Evolutionary conservation across 345 rosid species (phyloP).

Genomic region (Pugionium dolabratum): DNA sequence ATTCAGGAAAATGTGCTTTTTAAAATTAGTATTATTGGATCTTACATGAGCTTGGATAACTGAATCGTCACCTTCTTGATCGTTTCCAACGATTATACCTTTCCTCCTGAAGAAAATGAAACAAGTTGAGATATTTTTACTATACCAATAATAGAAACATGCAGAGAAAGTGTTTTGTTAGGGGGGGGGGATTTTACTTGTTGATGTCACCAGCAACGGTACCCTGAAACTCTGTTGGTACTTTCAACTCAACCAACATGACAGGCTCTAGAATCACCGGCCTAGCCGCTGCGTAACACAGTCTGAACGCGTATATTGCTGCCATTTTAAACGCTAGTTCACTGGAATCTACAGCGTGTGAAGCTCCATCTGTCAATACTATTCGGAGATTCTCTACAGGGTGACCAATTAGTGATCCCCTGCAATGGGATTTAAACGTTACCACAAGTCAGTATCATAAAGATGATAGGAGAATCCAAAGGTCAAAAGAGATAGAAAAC

Average conservation of each 20-base stretch:
- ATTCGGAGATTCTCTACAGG: conserved; percentile 89
- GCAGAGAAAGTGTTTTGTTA: background rate
- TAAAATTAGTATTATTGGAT: background rate
- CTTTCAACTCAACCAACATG: conserved; percentile 94
- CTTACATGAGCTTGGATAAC: conserved; percentile 76
- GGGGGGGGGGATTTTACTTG: conserved; percentile 61
- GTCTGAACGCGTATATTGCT: conserved; percentile 95
- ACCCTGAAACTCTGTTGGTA: conserved; percentile 97
- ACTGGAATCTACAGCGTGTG: conserved; percentile 97
- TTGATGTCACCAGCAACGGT: conserved; percentile 94
- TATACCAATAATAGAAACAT: background rate
- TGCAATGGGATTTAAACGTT: conserved; percentile 34
- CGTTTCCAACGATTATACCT: conserved; percentile 93
- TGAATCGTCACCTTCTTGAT: conserved; percentile 96
- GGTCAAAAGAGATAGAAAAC: conserved; percentile 30
- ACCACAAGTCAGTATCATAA: background rate
- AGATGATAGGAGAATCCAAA: background rate
- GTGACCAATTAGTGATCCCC: conserved; percentile 95
- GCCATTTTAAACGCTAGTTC: conserved; percentile 98
- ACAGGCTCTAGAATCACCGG: conserved; percentile 96
- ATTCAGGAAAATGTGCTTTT: no score
- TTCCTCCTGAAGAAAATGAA: conserved; percentile 65
- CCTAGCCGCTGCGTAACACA: conserved; percentile 83
- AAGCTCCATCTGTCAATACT: conserved; percentile 89
- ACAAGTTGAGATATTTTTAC: conserved; percentile 9